Percentiles rank a stretch among this genome's conserved stretches.
Conservation (phyloP, 2,329 filamentous ascomycete genomes). For the Talaromyces verruculosus region DNA sequence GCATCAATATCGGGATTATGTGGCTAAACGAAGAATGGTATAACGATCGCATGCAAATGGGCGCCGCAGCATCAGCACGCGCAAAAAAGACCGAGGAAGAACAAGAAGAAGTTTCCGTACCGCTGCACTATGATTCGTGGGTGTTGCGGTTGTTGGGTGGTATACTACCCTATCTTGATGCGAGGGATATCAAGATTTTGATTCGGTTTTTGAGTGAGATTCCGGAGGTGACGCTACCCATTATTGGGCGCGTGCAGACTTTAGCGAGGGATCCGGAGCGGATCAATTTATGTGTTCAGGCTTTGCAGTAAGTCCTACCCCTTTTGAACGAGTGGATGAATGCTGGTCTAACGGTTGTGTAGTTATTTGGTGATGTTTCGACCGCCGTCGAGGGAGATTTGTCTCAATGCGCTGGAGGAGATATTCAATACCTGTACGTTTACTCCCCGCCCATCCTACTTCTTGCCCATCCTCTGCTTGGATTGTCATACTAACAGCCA, state of each 20-base stretch:
- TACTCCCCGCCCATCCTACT: constrained; percentile 5
- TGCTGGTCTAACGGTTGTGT: constrained; percentile 4
- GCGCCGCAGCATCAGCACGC: constrained; percentile 45
- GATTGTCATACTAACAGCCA: not conserved
- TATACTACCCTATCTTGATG: constrained; percentile 86
- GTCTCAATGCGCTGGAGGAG: constrained; percentile 58
- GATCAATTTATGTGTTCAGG: constrained; percentile 58
- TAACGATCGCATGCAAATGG: constrained; percentile 68
- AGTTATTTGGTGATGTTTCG: constrained; percentile 59
- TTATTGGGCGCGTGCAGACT: constrained; percentile 70
- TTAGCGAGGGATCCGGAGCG: constrained; percentile 64
- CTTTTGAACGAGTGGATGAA: too few relatives aligned
- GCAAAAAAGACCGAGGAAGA: constrained; percentile 50
- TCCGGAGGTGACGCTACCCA: constrained; percentile 69
- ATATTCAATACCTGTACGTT: constrained; percentile 56
- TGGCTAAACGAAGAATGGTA: constrained; percentile 99
- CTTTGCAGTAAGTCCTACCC: constrained; percentile 51
- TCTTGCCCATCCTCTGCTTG: not conserved
- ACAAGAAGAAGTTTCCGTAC: constrained; percentile 50
- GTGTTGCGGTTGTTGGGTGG: constrained; percentile 79
- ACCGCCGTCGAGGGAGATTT: constrained; percentile 59
- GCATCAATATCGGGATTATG: constrained; percentile 84
- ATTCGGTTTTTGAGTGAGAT: constrained; percentile 91
- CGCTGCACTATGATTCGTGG: constrained; percentile 73
- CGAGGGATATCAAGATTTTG: constrained; percentile 76